Evolutionary conservation across 257 asterid genomes (phyloP), one percentile per base, ranked within the genome.

Genomic region (Linaria vulgaris): DNA sequence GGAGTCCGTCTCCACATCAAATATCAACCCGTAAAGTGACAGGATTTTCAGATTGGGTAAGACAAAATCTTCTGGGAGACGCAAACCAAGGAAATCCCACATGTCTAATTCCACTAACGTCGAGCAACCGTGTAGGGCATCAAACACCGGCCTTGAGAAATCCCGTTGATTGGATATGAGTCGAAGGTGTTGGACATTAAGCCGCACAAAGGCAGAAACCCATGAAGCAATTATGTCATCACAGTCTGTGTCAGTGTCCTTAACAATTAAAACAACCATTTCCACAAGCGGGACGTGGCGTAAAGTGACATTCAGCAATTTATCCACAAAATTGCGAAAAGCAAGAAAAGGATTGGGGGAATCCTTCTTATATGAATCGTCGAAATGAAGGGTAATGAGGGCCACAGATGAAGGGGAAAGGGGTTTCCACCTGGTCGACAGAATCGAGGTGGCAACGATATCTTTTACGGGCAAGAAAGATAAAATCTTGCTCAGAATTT

Each of bases 41-140:
- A 56, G 9, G 9, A 3, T 7, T 16, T 56, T 56, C 5, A 57
- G 31, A 31, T 57, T 57, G 17, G 63, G 63, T 57, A 57, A 41
- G 1, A 0, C 19, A 57, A 57, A 37, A 8, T 37, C 19, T 0
- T 13, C n/a, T 2, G 48, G 48, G 17, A 57, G 12, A 15, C n/a
- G 1, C 24, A 56, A 16, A 12, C 6, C 19, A 27, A 30, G 17
- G 1, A 1, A 14, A 5, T 56, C 0, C 11, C 61, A 44, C 7
- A 56, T 12, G 61, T 15, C 1, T 12, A 15, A 13, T n/a, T n/a
- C n/a, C n/a, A n/a, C n/a, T n/a, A n/a, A n/a, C n/a, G n/a, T n/a
- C n/a, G n/a, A n/a, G n/a, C 61, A 56, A 10, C 46, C 46, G 7
- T 30, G 15, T 14, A 55, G 44, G 44, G 17, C 15, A 5, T 17